phyloP scores from a whole-genome alignment of 176 grass and related monocot genomes.

The Aegilops tauschii region DNA sequence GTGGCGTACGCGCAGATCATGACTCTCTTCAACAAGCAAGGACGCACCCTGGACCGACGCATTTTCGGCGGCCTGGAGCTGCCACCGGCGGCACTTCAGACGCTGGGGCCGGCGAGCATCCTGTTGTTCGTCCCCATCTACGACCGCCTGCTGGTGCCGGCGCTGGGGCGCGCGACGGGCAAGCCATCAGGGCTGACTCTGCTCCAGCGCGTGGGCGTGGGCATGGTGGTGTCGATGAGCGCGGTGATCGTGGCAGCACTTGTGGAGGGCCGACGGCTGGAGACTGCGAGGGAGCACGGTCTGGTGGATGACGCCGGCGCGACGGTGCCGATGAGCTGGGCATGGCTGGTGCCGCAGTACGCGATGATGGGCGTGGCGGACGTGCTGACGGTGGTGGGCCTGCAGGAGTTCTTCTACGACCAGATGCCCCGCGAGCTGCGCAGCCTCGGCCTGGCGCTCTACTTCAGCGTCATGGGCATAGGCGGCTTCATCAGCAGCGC shows the following conservation, averaged over 20 bases:
- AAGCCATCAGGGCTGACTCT: not conserved
- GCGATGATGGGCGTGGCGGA: constrained; percentile 23
- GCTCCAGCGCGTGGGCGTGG: not conserved
- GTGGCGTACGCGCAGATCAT: not conserved
- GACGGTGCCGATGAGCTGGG: not conserved
- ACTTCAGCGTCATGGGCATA: not conserved
- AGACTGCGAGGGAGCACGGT: not conserved
- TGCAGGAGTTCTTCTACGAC: constrained; percentile 76
- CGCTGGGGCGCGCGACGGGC: not conserved
- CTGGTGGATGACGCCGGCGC: not conserved
- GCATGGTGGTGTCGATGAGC: not conserved
- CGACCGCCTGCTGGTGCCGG: not conserved
- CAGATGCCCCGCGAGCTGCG: constrained; percentile 40
- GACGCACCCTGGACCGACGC: not conserved
- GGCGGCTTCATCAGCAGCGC: constrained; percentile 38
- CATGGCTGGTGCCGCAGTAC: not conserved
- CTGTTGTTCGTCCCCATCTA: not conserved
- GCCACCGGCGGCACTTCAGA: not conserved
- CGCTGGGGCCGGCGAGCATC: not conserved
- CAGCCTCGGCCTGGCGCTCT: not conserved
- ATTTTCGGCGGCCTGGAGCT: not conserved
- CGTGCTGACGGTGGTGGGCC: constrained; percentile 41
- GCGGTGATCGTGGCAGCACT: not conserved
- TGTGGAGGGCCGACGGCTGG: not conserved
- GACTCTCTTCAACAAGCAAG: constrained; percentile 5